Evolutionary conservation across 176 grass and related monocot species (phyloP).

Genomic region (Metroxylon sagu): DNA sequence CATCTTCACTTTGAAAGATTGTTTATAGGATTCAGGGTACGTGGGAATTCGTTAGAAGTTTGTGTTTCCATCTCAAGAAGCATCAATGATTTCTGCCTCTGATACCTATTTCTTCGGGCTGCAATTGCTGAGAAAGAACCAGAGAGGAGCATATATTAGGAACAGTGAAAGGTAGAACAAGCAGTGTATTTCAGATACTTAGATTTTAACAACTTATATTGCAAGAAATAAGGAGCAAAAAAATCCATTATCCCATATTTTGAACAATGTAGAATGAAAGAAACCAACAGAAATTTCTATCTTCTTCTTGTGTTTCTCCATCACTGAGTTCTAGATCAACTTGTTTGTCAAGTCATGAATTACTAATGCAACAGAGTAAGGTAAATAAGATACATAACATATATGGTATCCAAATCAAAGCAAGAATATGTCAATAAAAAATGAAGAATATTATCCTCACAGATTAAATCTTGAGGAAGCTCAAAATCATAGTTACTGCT

Average conservation of each 20-base stretch:
- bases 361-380: no score
- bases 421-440: not conserved
- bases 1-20: not conserved
- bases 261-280: no score
- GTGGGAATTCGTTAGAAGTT: slow-evolving; percentile 45
- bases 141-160: not conserved
- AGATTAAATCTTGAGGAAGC: slow-evolving; percentile 93
- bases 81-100: slow-evolving; percentile 87
- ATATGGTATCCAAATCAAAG: not conserved
- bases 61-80: slow-evolving; percentile 86
- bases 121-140: slow-evolving; percentile 53
- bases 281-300: no score
- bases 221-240: no score
- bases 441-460: slow-evolving; percentile 32
- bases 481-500: slow-evolving; percentile 89
- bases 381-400: no score
- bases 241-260: no score
- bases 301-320: no score
- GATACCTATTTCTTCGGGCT: slow-evolving; percentile 91
- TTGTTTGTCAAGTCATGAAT: no score
- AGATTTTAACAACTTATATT: no score
- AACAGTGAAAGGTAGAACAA: no score
- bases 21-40: slow-evolving; percentile 27
- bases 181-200: no score
- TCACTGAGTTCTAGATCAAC: no score